Evolutionary conservation across 1,284 basidiomycete species (phyloP).

Genomic region (Bondarzewia mesenterica): DNA sequence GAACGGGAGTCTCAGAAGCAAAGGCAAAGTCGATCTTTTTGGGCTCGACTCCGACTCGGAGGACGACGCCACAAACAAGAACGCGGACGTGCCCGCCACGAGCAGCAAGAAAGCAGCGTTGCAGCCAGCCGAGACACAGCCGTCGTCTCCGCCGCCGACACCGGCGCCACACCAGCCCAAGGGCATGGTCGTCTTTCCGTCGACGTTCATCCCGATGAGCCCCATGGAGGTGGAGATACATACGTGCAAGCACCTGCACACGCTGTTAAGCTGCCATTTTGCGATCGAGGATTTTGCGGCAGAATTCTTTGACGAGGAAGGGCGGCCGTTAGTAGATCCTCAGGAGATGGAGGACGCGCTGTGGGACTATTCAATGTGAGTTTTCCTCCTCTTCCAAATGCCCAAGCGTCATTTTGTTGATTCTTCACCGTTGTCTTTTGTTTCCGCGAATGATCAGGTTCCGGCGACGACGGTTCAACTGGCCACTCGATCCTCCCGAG

Average conservation of each 20-base stretch:
- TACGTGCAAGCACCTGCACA: constrained; percentile 55
- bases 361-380: constrained; percentile 4
- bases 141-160: constrained; percentile 4
- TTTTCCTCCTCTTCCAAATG: not conserved
- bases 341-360: constrained; percentile 38
- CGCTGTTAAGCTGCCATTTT: constrained; percentile 48
- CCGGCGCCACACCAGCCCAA: constrained; percentile 20
- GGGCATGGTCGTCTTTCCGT: constrained; percentile 35
- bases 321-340: constrained; percentile 29
- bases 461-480: constrained; percentile 5
- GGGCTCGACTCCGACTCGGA: too few species aligned
- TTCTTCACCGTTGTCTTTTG: not conserved
- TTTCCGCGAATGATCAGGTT: not conserved
- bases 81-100: constrained; percentile 12
- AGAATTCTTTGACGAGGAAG: constrained; percentile 31
- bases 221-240: constrained; percentile 62
- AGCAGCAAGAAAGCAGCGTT: constrained; percentile 12
- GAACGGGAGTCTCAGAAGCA: constrained; percentile 14
- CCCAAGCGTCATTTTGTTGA: not conserved
- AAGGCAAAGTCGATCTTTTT: constrained; percentile 7
- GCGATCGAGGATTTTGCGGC: constrained; percentile 45
- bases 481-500: constrained; percentile 18
- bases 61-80: constrained; percentile 10
- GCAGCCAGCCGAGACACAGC: constrained; percentile 5
- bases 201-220: constrained; percentile 48